Conservation (phyloP, 177 flowering plant genomes). For the Telopea speciosissima region DNA sequence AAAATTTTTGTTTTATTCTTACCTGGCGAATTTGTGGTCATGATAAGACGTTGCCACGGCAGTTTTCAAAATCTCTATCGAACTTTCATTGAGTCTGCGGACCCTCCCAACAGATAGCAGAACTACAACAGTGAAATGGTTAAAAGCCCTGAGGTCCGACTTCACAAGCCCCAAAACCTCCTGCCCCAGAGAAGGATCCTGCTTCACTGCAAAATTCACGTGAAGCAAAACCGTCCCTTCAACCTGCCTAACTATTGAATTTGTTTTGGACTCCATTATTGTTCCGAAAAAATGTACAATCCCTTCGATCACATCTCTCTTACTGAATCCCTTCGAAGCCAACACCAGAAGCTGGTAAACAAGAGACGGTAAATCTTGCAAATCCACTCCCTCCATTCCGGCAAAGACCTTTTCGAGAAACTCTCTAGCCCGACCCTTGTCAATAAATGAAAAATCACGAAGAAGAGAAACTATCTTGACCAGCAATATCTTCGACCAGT, state of each 20-base stretch:
- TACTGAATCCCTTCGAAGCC: constrained; percentile 74
- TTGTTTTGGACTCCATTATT: constrained; percentile 22
- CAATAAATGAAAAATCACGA: constrained; percentile 48
- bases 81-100: constrained; percentile 54
- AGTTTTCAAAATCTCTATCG: constrained; percentile 46
- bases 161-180: constrained; percentile 59
- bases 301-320: constrained; percentile 69
- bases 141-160: constrained; percentile 44
- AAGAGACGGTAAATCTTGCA: constrained; percentile 76
- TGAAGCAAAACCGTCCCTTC: constrained; percentile 89
- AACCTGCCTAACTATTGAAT: constrained; percentile 54
- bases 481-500: constrained; percentile 63
- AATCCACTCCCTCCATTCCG: constrained; percentile 53
- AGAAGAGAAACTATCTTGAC: constrained; percentile 53
- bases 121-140: constrained; percentile 61
- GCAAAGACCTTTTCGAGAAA: constrained; percentile 57
- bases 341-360: constrained; percentile 65
- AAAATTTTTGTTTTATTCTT: constrained; percentile 2
- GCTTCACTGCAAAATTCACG: constrained; percentile 88
- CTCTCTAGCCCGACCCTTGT: constrained; percentile 40
- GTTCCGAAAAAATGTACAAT: constrained; percentile 60
- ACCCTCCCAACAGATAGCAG: constrained; percentile 65
- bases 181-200: constrained; percentile 73
- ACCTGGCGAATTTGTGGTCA: constrained; percentile 54
- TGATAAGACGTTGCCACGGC: constrained; percentile 47